Evolutionary conservation across 2,329 filamentous ascomycete species (phyloP).

Genomic region (Pezicula radicicola): DNA sequence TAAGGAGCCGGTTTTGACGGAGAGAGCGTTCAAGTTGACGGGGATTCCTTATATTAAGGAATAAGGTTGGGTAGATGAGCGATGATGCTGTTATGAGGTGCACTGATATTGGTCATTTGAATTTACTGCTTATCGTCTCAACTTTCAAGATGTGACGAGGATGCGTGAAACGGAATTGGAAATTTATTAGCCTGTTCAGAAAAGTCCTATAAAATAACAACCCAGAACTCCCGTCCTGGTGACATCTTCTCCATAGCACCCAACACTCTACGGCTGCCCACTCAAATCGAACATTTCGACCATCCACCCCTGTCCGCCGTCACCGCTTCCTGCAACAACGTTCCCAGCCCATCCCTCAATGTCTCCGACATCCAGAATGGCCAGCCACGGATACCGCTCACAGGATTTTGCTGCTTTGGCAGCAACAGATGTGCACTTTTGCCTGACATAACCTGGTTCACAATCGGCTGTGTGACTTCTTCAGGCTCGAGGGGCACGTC

Average conservation of each 20-base stretch:
- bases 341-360: slow-evolving; percentile 12
- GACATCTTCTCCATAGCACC: no score
- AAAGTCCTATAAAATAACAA: no score
- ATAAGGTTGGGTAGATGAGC: no score
- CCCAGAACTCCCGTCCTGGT: no score
- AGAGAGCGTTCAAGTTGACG: slow-evolving; percentile 41
- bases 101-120: no score
- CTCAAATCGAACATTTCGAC: not conserved
- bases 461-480: slow-evolving; percentile 60
- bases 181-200: no score
- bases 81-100: no score
- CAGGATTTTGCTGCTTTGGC: slow-evolving; percentile 32
- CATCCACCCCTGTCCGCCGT: not conserved
- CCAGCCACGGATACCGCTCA: slow-evolving; percentile 21
- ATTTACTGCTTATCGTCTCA: no score
- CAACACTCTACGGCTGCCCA: no score
- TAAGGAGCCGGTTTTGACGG: slow-evolving; percentile 35
- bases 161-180: no score
- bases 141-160: no score
- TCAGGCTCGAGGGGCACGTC: slow-evolving; percentile 52
- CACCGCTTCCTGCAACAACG: not conserved
- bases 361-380: slow-evolving; percentile 21
- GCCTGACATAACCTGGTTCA: slow-evolving; percentile 55
- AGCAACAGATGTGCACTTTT: slow-evolving; percentile 52
- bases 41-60: slow-evolving; percentile 38